These are phyloP conservation scores for Sphagnum magellanicum DNA, from an alignment of 228 moss, liverwort and hornwort species.

Conservation along the genomic window DNA sequence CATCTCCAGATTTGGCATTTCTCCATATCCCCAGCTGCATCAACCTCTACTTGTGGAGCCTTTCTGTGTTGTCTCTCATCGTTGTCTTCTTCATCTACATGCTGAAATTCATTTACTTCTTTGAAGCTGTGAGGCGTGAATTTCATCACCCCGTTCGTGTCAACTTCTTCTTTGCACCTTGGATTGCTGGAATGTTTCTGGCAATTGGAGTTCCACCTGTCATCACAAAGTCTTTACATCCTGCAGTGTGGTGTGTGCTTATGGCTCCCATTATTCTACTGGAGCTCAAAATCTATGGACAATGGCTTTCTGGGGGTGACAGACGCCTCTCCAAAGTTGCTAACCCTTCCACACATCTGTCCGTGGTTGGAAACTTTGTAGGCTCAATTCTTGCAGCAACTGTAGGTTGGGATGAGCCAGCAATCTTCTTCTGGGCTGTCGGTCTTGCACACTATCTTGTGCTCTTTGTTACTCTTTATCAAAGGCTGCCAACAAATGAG, in stretches of 20 bases:
- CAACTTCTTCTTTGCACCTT: slow-evolving; percentile 14
- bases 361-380: slow-evolving; percentile 10
- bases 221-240: not conserved
- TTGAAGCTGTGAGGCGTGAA: slow-evolving; percentile 11
- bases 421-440: slow-evolving; percentile 9
- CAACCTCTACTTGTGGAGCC: slow-evolving; percentile 5
- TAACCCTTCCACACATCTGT: slow-evolving; percentile 12
- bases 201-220: slow-evolving; percentile 2
- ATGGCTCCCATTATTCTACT: slow-evolving; percentile 6
- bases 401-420: slow-evolving; percentile 10
- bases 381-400: slow-evolving; percentile 1
- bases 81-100: not conserved
- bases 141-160: slow-evolving; percentile 11
- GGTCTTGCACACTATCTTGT: slow-evolving; percentile 28
- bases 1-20: not conserved
- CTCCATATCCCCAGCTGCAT: not conserved
- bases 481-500: slow-evolving; percentile 34
- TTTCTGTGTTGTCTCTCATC: slow-evolving; percentile 1
- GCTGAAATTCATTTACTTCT: slow-evolving; percentile 3
- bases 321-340: slow-evolving; percentile 8
- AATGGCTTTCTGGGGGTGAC: slow-evolving; percentile 8
- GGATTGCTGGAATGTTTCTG: slow-evolving; percentile 12
- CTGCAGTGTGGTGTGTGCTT: slow-evolving; percentile 6
- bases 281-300: slow-evolving; percentile 10
- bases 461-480: slow-evolving; percentile 45